These are phyloP conservation scores for Phialocephala sp. DNA, from an alignment of 2,329 filamentous ascomycete species.

Conservation along the genomic window DNA sequence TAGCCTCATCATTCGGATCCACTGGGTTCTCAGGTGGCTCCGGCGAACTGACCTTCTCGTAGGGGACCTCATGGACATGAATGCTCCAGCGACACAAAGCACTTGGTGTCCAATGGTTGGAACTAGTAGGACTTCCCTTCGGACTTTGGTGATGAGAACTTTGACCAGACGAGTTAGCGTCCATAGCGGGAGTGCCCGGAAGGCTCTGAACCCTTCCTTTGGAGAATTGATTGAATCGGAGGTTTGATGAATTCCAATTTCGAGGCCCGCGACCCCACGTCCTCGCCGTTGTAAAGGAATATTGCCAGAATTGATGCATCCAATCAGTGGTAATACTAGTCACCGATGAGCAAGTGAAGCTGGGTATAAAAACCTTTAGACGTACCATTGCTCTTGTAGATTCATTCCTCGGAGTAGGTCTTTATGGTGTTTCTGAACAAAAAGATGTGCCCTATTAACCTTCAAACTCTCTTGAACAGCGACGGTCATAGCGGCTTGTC, in stretches of 20 bases:
- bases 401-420: constrained; percentile 20
- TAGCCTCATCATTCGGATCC: constrained; percentile 10
- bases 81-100: constrained; percentile 24
- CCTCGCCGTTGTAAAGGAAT: constrained; percentile 20
- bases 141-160: constrained; percentile 7
- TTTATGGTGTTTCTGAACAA: constrained; percentile 15
- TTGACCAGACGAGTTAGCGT: background rate
- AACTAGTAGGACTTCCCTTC: background rate
- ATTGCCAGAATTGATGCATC: constrained; percentile 23
- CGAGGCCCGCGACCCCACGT: constrained; percentile 16
- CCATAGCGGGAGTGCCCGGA: constrained; percentile 7
- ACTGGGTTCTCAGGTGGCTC: background rate
- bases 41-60: constrained; percentile 9
- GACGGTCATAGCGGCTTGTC: constrained; percentile 4
- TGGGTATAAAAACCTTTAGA: background rate
- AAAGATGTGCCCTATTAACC: constrained; percentile 13
- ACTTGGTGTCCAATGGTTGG: background rate
- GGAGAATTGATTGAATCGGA: constrained; percentile 19
- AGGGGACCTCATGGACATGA: background rate
- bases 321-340: constrained; percentile 9
- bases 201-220: background rate
- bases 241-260: constrained; percentile 12
- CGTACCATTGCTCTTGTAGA: constrained; percentile 18
- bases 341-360: constrained; percentile 6
- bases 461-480: constrained; percentile 12